A percentile compares a stretch with the other conserved stretches of the same genome.
Evolutionary conservation across 2,329 filamentous ascomycete genomes (phyloP).

Genomic region (Aspergillus caelatus): DNA sequence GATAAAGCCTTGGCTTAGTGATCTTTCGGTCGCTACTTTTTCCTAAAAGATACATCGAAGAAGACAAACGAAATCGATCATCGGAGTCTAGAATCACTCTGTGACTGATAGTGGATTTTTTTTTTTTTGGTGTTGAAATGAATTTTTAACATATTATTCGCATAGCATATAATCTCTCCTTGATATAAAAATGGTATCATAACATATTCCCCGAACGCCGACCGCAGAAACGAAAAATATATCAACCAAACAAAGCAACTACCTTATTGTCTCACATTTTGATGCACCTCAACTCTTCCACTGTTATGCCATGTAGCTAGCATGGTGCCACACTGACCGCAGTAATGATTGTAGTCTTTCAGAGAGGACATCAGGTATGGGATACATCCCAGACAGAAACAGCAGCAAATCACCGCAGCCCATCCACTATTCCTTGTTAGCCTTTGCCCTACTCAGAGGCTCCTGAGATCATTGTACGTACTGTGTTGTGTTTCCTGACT

Average conservation of each 20-base stretch:
- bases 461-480: slow-evolving; percentile 17
- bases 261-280: slow-evolving; percentile 8
- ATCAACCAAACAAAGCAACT: neutral
- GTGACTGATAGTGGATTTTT: no score
- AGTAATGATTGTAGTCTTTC: slow-evolving; percentile 55
- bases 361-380: slow-evolving; percentile 52
- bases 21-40: neutral
- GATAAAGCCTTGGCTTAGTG: slow-evolving; percentile 2
- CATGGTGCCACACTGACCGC: slow-evolving; percentile 48
- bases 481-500: slow-evolving; percentile 34
- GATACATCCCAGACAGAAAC: slow-evolving; percentile 50
- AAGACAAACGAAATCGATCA: no score
- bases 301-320: slow-evolving; percentile 55
- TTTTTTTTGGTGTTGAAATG: no score
- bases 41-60: neutral
- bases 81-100: no score
- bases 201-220: neutral
- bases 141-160: neutral
- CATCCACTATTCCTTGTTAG: slow-evolving; percentile 41
- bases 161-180: neutral
- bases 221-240: neutral
- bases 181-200: neutral
- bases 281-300: slow-evolving; percentile 49
- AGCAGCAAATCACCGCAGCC: slow-evolving; percentile 49
- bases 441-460: neutral